Base-by-base conservation (phyloP, 2,329 filamentous ascomycete species). In the Pestalotiopsis sp. region DNA sequence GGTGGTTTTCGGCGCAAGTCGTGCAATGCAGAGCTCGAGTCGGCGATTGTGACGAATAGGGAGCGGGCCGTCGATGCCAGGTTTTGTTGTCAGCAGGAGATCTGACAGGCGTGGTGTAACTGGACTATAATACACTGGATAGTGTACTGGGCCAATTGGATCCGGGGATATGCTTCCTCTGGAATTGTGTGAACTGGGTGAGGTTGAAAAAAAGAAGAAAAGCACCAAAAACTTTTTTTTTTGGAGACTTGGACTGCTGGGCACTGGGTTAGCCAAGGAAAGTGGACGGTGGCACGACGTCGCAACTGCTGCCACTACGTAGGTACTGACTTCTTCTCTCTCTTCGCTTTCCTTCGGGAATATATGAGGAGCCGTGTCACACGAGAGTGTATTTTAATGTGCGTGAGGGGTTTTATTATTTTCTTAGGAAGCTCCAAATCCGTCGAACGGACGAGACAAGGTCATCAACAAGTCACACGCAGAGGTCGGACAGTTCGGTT, bases 401-500 rank as follows among this genome's bases (percentile, higher is more conserved):
- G 45, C 45, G 45, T 39, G 31, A 39, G 27, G 31, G 31, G 59
- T 62, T 59, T 59, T 59, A 52, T 52, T 52, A 52, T 62, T 59
- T 59, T 59, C 17, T 52, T 52, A 52, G 57, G 17, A 36, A 59
- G 57, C 23, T 59, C 57, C 12, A 59, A 36, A 27, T 27, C 23
- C 31, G 59, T 62, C 59, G 59, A 62, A 31, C 20, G 45, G n/a
- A 17, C 45, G 20, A 20, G n/a, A 52, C 45, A 52, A 49, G 17
- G 17, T 52, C 25, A 38, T 31, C 27, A 39, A 62, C 27, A 39
- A 20, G 14, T 23, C 20, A 27, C 12, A 59, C 23, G 57, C 57
- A 59, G 23, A 27, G 25, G 45, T 59, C 57, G 57, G 57, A 62
- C 27, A 17, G 20, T 52, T 56, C 65, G 72, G 69, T 66, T 70